These are phyloP conservation scores for Candida sanyaensis DNA, from an alignment of 1,139 yeast species.

Conservation along the genomic window DNA sequence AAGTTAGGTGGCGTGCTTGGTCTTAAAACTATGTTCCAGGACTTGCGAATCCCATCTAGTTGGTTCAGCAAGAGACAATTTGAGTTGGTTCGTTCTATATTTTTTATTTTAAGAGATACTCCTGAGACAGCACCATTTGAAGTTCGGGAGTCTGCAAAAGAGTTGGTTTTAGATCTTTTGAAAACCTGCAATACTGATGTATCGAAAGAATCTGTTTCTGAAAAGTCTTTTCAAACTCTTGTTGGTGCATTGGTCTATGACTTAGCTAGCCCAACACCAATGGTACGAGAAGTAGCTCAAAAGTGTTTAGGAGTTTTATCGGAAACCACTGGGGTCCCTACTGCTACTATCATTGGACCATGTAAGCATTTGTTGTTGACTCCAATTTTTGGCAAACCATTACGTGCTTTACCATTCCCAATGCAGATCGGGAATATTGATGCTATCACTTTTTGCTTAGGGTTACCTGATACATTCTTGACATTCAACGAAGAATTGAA, in stretches of 20 bases:
- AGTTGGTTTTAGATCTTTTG: conserved; percentile 62
- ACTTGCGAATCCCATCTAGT: conserved; percentile 62
- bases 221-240: conserved; percentile 79
- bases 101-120: conserved; percentile 88
- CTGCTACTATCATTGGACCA: conserved; percentile 76
- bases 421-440: conserved; percentile 99
- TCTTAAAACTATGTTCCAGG: conserved; percentile 68
- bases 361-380: conserved; percentile 81
- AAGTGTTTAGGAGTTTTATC: conserved; percentile 68
- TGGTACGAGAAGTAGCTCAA: conserved; percentile 83
- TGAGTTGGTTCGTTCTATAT: conserved; percentile 82
- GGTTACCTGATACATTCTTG: conserved; percentile 77
- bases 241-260: conserved; percentile 90
- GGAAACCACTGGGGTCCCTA: conserved; percentile 65
- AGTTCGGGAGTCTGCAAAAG: conserved; percentile 71
- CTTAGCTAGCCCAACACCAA: conserved; percentile 82
- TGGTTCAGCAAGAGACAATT: conserved; percentile 81
- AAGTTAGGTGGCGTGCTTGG: conserved; percentile 93
- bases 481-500: conserved; percentile 88
- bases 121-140: conserved; percentile 85
- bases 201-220: conserved; percentile 59
- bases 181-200: conserved; percentile 64
- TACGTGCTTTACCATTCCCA: conserved; percentile 94
- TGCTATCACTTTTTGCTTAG: conserved; percentile 88
- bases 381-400: conserved; percentile 95